Conservation (phyloP, 768 basidiomycete genomes). For the Lentinula lateritia region DNA sequence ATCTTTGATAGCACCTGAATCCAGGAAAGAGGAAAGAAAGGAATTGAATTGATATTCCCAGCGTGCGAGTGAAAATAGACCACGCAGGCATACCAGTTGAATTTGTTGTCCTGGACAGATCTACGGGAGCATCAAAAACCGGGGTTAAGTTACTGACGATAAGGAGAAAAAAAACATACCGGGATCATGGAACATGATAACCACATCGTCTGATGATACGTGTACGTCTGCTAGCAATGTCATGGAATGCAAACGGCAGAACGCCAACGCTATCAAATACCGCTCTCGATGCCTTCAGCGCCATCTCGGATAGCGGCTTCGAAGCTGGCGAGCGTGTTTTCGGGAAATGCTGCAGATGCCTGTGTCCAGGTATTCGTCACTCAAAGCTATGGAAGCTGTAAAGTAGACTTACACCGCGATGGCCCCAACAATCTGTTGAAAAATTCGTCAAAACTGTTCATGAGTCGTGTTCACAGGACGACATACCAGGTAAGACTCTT, state of each 20-base stretch:
- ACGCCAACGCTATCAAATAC: conserved; percentile 51
- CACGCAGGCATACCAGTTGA: conserved; percentile 41
- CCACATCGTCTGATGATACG: conserved; percentile 79
- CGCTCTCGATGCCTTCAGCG: conserved; percentile 95
- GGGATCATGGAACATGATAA: conserved; percentile 96
- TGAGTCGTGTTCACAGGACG: not conserved
- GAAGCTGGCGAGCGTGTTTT: conserved; percentile 95
- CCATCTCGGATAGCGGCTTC: conserved; percentile 93
- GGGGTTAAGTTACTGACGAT: not conserved
- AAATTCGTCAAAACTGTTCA: not conserved
- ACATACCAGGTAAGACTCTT: conserved; percentile 5
- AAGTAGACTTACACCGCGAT: conserved; percentile 21
- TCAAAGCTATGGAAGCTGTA: not conserved
- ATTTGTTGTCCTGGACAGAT: conserved; percentile 78
- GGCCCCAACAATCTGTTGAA: conserved; percentile 61
- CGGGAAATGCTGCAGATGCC: conserved; percentile 84
- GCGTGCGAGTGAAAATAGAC: not conserved
- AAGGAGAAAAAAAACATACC: conserved; percentile 33
- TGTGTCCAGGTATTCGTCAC: conserved; percentile 21
- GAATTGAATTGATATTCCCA: not conserved
- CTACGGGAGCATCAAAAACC: conserved; percentile 22
- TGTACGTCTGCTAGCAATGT: conserved; percentile 83
- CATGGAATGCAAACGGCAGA: conserved; percentile 36
- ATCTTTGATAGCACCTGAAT: conserved; percentile 60
- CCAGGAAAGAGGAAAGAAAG: conserved; percentile 18